Evolutionary conservation across 2,329 filamentous ascomycete species (phyloP).

Genomic region (Exophiala alcalophila): DNA sequence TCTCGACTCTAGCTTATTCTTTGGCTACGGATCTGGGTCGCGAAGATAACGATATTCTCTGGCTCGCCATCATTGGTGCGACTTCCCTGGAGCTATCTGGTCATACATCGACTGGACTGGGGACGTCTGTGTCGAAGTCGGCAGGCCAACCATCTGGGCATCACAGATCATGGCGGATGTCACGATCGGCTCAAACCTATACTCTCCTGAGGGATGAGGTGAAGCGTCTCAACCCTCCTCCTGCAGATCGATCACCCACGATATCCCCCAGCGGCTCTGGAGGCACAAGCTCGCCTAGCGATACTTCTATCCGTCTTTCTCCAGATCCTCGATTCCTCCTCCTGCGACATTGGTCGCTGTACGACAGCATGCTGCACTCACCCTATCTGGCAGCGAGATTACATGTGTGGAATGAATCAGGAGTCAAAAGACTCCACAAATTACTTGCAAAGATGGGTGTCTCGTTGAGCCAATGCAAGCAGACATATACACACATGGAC

Average conservation of each 20-base stretch:
- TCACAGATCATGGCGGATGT: constrained; percentile 28
- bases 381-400: constrained; percentile 88
- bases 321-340: constrained; percentile 92
- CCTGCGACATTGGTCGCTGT: constrained; percentile 93
- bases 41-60: constrained; percentile 94
- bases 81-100: constrained; percentile 92
- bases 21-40: constrained; percentile 90
- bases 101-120: constrained; percentile 75
- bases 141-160: constrained; percentile 47
- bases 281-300: constrained; percentile 74
- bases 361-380: constrained; percentile 97
- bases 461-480: constrained; percentile 86
- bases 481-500: constrained; percentile 97
- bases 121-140: constrained; percentile 45
- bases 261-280: constrained; percentile 17
- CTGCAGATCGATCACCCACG: constrained; percentile 49
- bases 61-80: constrained; percentile 91
- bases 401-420: constrained; percentile 90
- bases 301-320: constrained; percentile 86
- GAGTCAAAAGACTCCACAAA: constrained; percentile 85
- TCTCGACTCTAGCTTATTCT: constrained; percentile 91
- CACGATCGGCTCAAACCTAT: constrained; percentile 74
- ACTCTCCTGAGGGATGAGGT: constrained; percentile 90
- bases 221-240: constrained; percentile 76
- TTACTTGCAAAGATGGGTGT: constrained; percentile 97